Conservation (phyloP, 768 basidiomycete genomes). For the Tephrocybe rancida region DNA sequence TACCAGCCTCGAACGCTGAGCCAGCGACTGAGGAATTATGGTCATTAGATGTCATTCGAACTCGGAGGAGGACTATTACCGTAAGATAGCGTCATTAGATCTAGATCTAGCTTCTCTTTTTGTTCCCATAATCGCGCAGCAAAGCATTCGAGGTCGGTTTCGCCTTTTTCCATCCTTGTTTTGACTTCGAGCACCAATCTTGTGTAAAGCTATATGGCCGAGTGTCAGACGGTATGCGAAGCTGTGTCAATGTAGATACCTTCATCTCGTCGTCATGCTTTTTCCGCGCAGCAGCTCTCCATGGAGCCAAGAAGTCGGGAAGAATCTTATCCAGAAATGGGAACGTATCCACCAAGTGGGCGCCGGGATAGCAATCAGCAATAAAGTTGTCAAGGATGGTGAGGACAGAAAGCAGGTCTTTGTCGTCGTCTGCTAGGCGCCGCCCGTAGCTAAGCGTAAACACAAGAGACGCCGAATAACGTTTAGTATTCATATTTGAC, state of each 20-base stretch:
- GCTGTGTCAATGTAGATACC: background rate
- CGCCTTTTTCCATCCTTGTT: conserved; percentile 15
- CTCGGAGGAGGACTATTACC: background rate
- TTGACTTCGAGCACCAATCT: conserved; percentile 24
- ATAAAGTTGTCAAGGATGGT: conserved; percentile 24
- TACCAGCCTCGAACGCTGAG: conserved; percentile 5
- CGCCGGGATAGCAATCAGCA: conserved; percentile 20
- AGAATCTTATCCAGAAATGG: conserved; percentile 13
- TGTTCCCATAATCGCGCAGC: conserved; percentile 16
- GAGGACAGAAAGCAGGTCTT: conserved; percentile 21
- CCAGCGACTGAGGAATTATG: conserved; percentile 5
- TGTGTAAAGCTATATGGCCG: conserved; percentile 16
- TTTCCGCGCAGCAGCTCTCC: conserved; percentile 10
- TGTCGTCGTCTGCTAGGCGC: conserved; percentile 22
- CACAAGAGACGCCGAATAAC: conserved; percentile 20
- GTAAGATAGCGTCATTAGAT: conserved; percentile 1
- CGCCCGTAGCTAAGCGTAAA: conserved; percentile 24
- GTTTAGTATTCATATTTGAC: conserved; percentile 7
- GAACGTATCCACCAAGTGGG: conserved; percentile 14
- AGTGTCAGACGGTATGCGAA: background rate
- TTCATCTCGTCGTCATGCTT: conserved; percentile 14
- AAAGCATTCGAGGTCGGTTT: conserved; percentile 15
- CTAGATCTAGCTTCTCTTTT: conserved; percentile 6
- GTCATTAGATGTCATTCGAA: background rate
- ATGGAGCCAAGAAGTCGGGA: conserved; percentile 12